Evolutionary conservation across 164 flowering plant genomes (phyloP).

Genomic region (Umbellularia californica): DNA sequence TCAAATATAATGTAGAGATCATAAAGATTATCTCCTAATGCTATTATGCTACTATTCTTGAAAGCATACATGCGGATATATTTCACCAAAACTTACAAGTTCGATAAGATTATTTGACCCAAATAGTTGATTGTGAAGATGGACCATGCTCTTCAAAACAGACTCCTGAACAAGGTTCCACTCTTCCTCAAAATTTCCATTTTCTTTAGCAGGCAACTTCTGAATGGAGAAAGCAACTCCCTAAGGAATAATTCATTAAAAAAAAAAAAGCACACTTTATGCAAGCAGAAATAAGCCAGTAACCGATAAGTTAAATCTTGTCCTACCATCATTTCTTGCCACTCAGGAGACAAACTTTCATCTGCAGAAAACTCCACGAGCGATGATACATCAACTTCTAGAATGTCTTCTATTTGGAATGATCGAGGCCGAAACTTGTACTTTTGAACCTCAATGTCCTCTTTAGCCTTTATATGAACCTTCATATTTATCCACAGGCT

Average conservation of each 20-base stretch:
- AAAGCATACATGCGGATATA: neutral
- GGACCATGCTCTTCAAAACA: constrained; percentile 40
- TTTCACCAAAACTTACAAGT: constrained; percentile 35
- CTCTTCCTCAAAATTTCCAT: constrained; percentile 41
- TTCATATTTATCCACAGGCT: constrained; percentile 68
- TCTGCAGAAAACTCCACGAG: constrained; percentile 30
- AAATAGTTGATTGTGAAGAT: constrained; percentile 59
- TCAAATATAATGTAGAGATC: neutral
- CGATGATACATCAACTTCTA: constrained; percentile 54
- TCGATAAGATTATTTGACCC: constrained; percentile 54
- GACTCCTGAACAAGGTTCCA: constrained; percentile 57
- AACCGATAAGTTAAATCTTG: constrained; percentile 39
- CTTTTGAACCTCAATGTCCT: constrained; percentile 40
- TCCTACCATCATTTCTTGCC: constrained; percentile 61
- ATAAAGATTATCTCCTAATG: neutral
- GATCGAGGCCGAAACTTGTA: constrained; percentile 73
- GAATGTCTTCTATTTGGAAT: constrained; percentile 52
- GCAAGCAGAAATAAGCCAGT: constrained; percentile 6
- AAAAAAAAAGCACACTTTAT: neutral
- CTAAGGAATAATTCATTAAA: neutral
- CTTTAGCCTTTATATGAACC: constrained; percentile 39
- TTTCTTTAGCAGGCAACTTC: constrained; percentile 31
- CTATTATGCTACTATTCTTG: neutral
- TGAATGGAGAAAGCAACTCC: constrained; percentile 14
- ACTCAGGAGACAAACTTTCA: constrained; percentile 50